A percentile compares a stretch with the other conserved stretches of the same genome.
Conservation (phyloP, 1,284 basidiomycete species). For the Leccinum glutinopallens region DNA sequence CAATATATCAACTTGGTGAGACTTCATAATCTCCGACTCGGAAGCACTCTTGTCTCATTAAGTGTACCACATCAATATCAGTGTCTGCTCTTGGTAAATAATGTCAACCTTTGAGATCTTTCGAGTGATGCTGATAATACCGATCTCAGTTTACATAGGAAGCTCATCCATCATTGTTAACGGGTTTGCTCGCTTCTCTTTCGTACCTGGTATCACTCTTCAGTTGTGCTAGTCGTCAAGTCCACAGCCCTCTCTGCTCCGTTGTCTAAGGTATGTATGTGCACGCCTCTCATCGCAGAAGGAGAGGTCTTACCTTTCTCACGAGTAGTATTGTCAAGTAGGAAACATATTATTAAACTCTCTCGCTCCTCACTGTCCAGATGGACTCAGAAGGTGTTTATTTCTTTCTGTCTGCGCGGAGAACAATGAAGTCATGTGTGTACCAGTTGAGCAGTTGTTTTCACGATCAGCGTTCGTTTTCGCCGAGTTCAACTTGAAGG, state of each 20-base stretch:
- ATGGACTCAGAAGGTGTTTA: no score
- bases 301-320: not conserved
- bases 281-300: not conserved
- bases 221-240: constrained; percentile 3
- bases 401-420: no score
- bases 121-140: not conserved
- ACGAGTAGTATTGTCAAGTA: not conserved
- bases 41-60: constrained; percentile 1
- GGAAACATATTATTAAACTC: no score
- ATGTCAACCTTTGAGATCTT: not conserved
- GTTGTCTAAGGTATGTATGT: constrained; percentile 18
- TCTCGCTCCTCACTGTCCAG: no score
- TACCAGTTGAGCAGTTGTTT: not conserved
- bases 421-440: not conserved
- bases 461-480: not conserved
- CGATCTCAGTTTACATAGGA: constrained; percentile 2
- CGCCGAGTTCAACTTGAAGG: not conserved
- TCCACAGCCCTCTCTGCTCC: not conserved
- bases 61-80: not conserved
- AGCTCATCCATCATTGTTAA: not conserved
- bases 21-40: no score
- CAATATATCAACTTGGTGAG: no score
- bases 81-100: not conserved
- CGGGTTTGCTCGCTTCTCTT: constrained; percentile 7
- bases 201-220: not conserved